Evolutionary conservation across 192 early-diverging fungal genomes (phyloP).

Genomic region (Phlyctochytrium arcticum): DNA sequence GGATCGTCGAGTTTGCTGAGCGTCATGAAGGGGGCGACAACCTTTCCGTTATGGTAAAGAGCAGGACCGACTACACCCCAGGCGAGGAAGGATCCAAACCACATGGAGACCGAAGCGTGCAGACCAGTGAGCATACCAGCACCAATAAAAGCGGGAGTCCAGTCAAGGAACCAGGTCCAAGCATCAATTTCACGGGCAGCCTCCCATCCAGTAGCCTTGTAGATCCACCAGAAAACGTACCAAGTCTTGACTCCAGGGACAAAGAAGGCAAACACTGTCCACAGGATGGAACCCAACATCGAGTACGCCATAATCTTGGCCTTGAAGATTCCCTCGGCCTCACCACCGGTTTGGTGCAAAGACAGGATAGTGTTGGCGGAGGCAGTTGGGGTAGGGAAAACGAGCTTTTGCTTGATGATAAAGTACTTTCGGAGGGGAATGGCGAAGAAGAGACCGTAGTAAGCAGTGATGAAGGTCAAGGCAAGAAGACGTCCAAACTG

Average conservation of each 20-base stretch:
- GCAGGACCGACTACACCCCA: constrained; percentile 61
- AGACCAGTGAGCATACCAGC: constrained; percentile 60
- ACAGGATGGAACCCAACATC: constrained; percentile 40
- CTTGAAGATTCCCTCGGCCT: constrained; percentile 44
- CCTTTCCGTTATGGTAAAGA: constrained; percentile 26
- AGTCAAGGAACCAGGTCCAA: constrained; percentile 40
- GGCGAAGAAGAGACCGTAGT: constrained; percentile 89
- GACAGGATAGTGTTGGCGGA: constrained; percentile 67
- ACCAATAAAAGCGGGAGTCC: constrained; percentile 57
- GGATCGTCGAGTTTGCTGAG: constrained; percentile 4
- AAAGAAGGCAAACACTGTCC: constrained; percentile 45
- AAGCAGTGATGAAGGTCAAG: constrained; percentile 70
- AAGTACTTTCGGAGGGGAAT: constrained; percentile 56
- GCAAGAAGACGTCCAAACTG: constrained; percentile 60
- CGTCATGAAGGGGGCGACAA: constrained; percentile 1
- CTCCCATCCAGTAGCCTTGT: background rate
- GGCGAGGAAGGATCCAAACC: constrained; percentile 48
- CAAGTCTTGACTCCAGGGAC: constrained; percentile 20
- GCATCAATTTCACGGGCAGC: background rate
- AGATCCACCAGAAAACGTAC: constrained; percentile 22
- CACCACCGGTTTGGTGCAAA: constrained; percentile 48
- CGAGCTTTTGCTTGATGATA: constrained; percentile 74
- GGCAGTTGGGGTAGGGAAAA: constrained; percentile 82
- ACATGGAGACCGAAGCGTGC: constrained; percentile 50
- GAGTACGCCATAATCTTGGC: constrained; percentile 45